phyloP scores from a whole-genome alignment of 768 basidiomycete species.

The Coprinellus micaceus region DNA sequence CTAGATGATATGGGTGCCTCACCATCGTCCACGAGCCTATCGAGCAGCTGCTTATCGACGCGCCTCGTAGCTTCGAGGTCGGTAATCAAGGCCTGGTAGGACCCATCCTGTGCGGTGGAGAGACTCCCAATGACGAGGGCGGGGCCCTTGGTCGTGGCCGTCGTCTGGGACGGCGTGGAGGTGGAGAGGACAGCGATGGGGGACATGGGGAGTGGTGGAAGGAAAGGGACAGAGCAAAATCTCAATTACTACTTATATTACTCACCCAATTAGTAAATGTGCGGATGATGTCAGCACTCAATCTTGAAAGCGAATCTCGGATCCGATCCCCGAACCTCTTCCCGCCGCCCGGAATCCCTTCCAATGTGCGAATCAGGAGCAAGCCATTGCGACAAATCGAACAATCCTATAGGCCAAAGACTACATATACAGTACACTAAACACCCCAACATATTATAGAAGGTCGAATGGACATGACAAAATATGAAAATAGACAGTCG shows the following conservation, averaged over 20 bases:
- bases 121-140: constrained; percentile 77
- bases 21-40: constrained; percentile 82
- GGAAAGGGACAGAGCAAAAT: not conserved
- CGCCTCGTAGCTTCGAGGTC: constrained; percentile 49
- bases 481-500: constrained; percentile 9
- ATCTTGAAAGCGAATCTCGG: not conserved
- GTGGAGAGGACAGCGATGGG: constrained; percentile 48
- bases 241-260: too few species aligned
- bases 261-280: constrained; percentile 6
- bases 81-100: constrained; percentile 68
- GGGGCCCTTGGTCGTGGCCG: constrained; percentile 35
- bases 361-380: not conserved
- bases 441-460: not conserved
- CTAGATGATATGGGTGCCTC: too few species aligned
- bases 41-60: constrained; percentile 79
- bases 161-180: constrained; percentile 9
- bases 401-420: not conserved
- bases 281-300: constrained; percentile 7
- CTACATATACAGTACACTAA: not conserved
- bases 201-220: constrained; percentile 41
- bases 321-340: not conserved
- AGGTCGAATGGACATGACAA: constrained; percentile 1
- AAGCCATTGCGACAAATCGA: not conserved
- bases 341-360: not conserved
- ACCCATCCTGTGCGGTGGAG: constrained; percentile 72